phyloP scores from a whole-genome alignment of 2,329 filamentous ascomycete genomes.

The Paracoccidioides lutzii region DNA sequence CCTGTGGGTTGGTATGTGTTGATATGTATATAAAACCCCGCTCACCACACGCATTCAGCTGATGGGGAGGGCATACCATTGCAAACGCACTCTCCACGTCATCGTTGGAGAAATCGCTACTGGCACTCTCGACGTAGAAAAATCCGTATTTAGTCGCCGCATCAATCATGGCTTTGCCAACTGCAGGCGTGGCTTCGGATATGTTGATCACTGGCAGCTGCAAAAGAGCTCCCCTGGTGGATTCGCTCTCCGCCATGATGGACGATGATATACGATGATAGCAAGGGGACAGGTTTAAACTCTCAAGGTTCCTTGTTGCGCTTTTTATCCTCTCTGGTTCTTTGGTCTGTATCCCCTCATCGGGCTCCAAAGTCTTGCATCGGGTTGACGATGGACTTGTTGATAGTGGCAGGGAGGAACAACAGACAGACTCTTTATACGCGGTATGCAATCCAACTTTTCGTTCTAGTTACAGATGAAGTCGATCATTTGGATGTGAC shows the following conservation, averaged over 20 bases:
- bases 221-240: conserved; percentile 16
- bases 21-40: background rate
- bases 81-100: conserved; percentile 61
- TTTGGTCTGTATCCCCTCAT: background rate
- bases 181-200: conserved; percentile 46
- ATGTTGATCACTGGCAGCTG: conserved; percentile 75
- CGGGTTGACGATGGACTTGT: too few relatives aligned
- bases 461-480: too few relatives aligned
- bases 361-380: too few relatives aligned
- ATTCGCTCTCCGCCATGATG: background rate
- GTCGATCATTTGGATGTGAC: too few relatives aligned
- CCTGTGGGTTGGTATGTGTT: background rate
- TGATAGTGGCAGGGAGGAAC: too few relatives aligned
- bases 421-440: too few relatives aligned
- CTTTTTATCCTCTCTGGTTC: background rate
- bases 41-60: background rate
- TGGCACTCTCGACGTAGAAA: conserved; percentile 70
- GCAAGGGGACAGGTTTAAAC: background rate
- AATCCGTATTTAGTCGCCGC: conserved; percentile 79
- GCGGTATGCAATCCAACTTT: too few relatives aligned
- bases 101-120: conserved; percentile 51
- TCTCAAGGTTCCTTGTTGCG: background rate
- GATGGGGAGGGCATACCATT: conserved; percentile 41
- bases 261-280: background rate
- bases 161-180: conserved; percentile 56